Conservation (phyloP, 2,329 filamentous ascomycete species). For the Alternaria sp. region DNA sequence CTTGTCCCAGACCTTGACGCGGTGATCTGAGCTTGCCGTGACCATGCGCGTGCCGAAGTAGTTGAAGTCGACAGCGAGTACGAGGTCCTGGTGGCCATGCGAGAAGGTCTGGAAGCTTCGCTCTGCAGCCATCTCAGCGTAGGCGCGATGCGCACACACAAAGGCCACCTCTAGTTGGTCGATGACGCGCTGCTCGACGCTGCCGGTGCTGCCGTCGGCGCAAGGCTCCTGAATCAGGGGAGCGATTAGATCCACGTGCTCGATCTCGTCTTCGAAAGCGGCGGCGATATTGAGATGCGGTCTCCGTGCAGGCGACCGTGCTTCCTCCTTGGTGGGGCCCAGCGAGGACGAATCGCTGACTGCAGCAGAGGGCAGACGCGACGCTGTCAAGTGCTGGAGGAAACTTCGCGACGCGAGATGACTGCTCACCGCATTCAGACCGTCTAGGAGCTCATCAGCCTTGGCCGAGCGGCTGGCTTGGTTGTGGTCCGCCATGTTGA, state of each 20-base stretch:
- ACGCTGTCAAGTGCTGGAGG: constrained; percentile 44
- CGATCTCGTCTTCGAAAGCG: constrained; percentile 37
- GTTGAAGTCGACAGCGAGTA: constrained; percentile 88
- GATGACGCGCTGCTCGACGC: constrained; percentile 33
- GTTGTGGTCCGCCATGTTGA: constrained; percentile 34
- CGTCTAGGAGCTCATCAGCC: constrained; percentile 41
- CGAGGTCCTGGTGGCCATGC: constrained; percentile 79
- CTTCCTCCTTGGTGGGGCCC: constrained; percentile 42
- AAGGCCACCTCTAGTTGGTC: constrained; percentile 37
- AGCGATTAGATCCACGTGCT: constrained; percentile 39
- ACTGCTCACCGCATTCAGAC: constrained; percentile 41
- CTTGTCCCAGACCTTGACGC: constrained; percentile 87
- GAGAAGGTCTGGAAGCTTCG: constrained; percentile 64
- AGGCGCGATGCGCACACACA: constrained; percentile 36
- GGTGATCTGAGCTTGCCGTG: constrained; percentile 89
- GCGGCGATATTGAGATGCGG: constrained; percentile 43
- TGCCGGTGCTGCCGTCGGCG: constrained; percentile 35
- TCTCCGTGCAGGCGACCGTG: constrained; percentile 38
- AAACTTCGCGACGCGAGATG: constrained; percentile 43
- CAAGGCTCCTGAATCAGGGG: constrained; percentile 45
- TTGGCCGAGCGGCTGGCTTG: constrained; percentile 24
- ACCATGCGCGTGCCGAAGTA: constrained; percentile 90
- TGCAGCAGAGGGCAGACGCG: constrained; percentile 46
- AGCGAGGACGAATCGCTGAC: constrained; percentile 47
- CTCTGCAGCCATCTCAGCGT: constrained; percentile 44